These are phyloP conservation scores for Colletotrichum noveboracense DNA, from an alignment of 2,329 filamentous ascomycete species.

Conservation along the genomic window DNA sequence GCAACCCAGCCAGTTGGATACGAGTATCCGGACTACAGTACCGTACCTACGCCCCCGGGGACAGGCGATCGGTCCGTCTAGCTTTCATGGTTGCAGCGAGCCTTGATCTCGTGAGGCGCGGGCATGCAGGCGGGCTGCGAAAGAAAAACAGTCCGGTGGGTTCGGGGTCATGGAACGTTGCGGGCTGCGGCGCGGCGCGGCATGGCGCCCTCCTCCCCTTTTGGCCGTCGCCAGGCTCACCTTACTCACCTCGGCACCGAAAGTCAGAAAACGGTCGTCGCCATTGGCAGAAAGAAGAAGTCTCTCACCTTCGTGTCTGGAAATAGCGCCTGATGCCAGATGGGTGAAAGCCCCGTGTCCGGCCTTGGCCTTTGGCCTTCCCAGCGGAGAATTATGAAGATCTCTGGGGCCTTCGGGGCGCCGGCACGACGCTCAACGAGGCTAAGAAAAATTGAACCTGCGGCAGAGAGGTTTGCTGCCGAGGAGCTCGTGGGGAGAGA, in stretches of 20 bases:
- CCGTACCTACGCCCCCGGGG: not conserved
- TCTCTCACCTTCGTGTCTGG: constrained; percentile 1
- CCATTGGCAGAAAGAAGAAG: not conserved
- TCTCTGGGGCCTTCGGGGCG: constrained; percentile 11
- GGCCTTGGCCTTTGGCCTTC: constrained; percentile 1
- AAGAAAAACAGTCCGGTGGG: not conserved
- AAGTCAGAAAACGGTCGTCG: not conserved
- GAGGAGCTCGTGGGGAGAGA: not conserved
- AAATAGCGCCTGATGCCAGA: constrained; percentile 3
- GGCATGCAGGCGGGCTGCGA: not conserved
- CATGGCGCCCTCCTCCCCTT: not conserved
- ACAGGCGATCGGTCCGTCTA: not conserved
- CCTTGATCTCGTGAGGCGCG: not conserved
- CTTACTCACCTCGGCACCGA: not conserved
- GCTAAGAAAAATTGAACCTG: not conserved
- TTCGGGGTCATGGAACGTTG: constrained; percentile 8
- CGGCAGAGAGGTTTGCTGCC: not conserved
- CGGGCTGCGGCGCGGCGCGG: not conserved
- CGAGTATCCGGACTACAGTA: not conserved
- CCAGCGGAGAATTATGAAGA: constrained; percentile 19
- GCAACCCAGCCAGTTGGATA: constrained; percentile 10
- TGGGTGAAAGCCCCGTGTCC: not conserved
- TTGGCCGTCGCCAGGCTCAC: not conserved
- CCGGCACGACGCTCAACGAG: not conserved
- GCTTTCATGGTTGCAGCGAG: not conserved